Evolutionary conservation across 2,329 filamentous ascomycete species (phyloP).

Genomic region (Myriosclerotinia scirpicola): DNA sequence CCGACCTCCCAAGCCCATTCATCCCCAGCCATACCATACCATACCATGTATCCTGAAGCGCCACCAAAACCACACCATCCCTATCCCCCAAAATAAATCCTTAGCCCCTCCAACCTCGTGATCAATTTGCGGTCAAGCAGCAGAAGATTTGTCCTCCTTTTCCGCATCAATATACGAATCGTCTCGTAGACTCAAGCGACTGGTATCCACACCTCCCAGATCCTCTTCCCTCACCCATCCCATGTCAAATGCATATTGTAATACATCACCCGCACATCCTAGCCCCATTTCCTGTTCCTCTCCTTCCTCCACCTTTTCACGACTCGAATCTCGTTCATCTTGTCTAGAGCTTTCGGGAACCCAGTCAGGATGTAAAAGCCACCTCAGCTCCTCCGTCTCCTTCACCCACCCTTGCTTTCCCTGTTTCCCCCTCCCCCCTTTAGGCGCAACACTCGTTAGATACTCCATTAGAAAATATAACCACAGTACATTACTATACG

Average conservation of each 20-base stretch:
- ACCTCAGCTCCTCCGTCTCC: neutral
- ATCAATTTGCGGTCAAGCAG: neutral
- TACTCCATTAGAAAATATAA: slow-evolving; percentile 47
- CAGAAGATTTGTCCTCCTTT: rapidly evolving
- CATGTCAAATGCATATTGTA: slow-evolving; percentile 29
- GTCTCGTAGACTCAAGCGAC: neutral
- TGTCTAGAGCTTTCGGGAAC: neutral
- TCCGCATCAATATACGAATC: neutral
- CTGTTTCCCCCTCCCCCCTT: neutral
- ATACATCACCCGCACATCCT: slow-evolving; percentile 29
- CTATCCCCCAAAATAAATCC: neutral
- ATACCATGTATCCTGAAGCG: neutral
- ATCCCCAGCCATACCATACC: neutral
- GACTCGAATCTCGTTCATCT: neutral
- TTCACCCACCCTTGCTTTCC: slow-evolving; percentile 2
- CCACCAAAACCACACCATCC: neutral
- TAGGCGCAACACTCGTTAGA: slow-evolving; percentile 11
- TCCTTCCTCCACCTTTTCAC: neutral
- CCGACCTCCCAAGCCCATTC: no score
- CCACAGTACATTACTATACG: slow-evolving; percentile 67
- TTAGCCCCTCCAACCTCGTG: neutral
- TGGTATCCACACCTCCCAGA: slow-evolving; percentile 16
- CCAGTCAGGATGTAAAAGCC: slow-evolving; percentile 15
- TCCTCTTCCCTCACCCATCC: slow-evolving; percentile 34
- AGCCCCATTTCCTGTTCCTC: slow-evolving; percentile 1